Evolutionary conservation across 2,329 filamentous ascomycete genomes (phyloP), one percentile per base, ranked within the genome.

Genomic region (Ascochyta lentis): DNA sequence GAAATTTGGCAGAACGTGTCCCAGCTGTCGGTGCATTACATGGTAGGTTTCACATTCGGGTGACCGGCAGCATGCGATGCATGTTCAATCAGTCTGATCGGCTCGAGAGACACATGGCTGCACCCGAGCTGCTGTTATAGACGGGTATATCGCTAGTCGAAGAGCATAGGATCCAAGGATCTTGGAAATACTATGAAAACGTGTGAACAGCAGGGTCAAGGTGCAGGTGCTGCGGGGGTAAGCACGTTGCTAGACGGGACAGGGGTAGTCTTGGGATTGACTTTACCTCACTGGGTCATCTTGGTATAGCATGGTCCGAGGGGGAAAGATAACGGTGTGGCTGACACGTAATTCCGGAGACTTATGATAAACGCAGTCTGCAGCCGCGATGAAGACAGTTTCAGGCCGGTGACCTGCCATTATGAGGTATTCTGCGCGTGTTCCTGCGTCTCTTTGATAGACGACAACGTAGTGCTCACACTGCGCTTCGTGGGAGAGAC

Each of bases 291-390:
- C 43, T 31, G 40, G 52, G 49, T 33, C 37, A 35, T 48, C 39
- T 51, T 56, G 39, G 51, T 29, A 45, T 39, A 34, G 37, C 34
- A 54, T 51, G 55, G 49, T 33, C 48, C 54, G 46, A 50, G 52
- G 33, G 13, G 16, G 15, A 53, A 26, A 59, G 62, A 65, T 63
- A 63, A 63, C 60, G 58, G 59, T 22, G 41, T 57, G 49, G 57
- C 52, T 59, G 50, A 62, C 51, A 60, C 57, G 60, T 59, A 63
- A 65, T 58, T 57, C 46, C 43, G 35, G 39, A 49, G 45, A 61
- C 46, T 37, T 49, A 44, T 48, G 37, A 51, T 49, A 40, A 50
- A 53, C 34, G 29, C 15, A 38, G 37, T 24, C n/a, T 47, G 19
- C 38, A 29, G 37, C 37, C 38, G 53, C 22, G 42, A 33, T 49